Evolutionary conservation across 805 yeast species (phyloP).

Genomic region (Ogataea paraovalis): DNA sequence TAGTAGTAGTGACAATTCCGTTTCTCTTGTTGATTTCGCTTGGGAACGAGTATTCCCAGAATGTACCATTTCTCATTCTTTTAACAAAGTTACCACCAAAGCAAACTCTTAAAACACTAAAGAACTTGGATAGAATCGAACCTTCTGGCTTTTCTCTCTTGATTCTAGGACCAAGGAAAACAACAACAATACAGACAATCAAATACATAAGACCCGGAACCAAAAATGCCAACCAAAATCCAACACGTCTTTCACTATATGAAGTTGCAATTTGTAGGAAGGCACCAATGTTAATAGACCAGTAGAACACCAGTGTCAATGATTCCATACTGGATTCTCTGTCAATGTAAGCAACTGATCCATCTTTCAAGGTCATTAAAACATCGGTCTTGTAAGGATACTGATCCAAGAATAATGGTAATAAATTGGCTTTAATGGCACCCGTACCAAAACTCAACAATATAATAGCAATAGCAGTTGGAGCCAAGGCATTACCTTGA

Average conservation of each 20-base stretch:
- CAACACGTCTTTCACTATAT: constrained; percentile 47
- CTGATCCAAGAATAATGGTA: constrained; percentile 54
- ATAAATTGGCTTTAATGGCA: constrained; percentile 49
- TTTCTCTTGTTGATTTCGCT: constrained; percentile 37
- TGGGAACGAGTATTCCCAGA: constrained; percentile 51
- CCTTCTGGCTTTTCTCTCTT: constrained; percentile 37
- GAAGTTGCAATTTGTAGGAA: constrained; percentile 50
- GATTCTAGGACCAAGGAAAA: constrained; percentile 31
- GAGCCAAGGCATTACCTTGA: constrained; percentile 36
- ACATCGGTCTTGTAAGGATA: constrained; percentile 58
- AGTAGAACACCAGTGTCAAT: constrained; percentile 44
- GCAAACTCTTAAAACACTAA: constrained; percentile 38
- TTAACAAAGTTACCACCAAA: constrained; percentile 39
- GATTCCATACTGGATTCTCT: constrained; percentile 39
- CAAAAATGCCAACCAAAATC: constrained; percentile 53
- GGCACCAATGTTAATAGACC: constrained; percentile 54
- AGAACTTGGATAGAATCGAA: constrained; percentile 42
- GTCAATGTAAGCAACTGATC: constrained; percentile 61
- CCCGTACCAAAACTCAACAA: constrained; percentile 46
- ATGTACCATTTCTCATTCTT: constrained; percentile 37
- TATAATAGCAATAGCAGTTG: constrained; percentile 39
- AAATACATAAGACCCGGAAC: constrained; percentile 54
- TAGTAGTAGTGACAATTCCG: constrained; percentile 33
- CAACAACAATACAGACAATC: constrained; percentile 47
- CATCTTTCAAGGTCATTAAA: constrained; percentile 54